Conservation (phyloP, 139 green algal species). For the Closterium sp. region DNA sequence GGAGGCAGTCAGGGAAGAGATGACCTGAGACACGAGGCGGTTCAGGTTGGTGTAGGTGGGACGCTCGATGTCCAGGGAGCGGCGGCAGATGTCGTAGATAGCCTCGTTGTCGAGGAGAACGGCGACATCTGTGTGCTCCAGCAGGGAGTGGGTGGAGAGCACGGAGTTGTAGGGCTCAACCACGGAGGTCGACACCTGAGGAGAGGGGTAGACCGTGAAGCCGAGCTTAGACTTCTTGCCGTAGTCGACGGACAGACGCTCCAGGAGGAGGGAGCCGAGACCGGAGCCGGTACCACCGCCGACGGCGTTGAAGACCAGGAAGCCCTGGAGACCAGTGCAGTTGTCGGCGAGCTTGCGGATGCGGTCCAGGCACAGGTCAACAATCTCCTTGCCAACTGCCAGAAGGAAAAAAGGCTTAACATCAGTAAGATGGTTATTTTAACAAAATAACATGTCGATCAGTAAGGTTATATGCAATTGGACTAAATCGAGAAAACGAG, state of each 20-base stretch:
- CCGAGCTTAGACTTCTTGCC: slow-evolving; percentile 99
- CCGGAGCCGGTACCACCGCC: slow-evolving; percentile 65
- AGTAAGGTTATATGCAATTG: too few relatives aligned
- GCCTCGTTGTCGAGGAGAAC: slow-evolving; percentile 67
- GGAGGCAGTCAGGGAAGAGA: slow-evolving; percentile 64
- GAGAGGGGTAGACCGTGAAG: slow-evolving; percentile 65
- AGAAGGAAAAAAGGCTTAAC: neutral
- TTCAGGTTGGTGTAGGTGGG: slow-evolving; percentile 70
- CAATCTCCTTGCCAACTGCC: slow-evolving; percentile 63
- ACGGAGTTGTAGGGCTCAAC: slow-evolving; percentile 68
- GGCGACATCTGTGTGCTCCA: slow-evolving; percentile 65
- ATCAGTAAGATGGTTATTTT: too few relatives aligned
- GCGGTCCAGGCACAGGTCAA: slow-evolving; percentile 62
- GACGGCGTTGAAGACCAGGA: slow-evolving; percentile 65
- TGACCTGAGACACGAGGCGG: slow-evolving; percentile 61
- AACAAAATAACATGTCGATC: too few relatives aligned
- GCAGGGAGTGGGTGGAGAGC: slow-evolving; percentile 62
- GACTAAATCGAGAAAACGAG: neutral
- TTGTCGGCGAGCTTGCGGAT: slow-evolving; percentile 65
- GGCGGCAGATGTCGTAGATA: slow-evolving; percentile 65
- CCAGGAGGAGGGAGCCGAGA: slow-evolving; percentile 62
- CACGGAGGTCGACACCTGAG: slow-evolving; percentile 61
- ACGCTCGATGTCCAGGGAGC: slow-evolving; percentile 62
- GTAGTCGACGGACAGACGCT: slow-evolving; percentile 92
- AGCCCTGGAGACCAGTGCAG: slow-evolving; percentile 65